Evolutionary conservation across 768 basidiomycete species (phyloP).

Genomic region (Lactarius evosmus): DNA sequence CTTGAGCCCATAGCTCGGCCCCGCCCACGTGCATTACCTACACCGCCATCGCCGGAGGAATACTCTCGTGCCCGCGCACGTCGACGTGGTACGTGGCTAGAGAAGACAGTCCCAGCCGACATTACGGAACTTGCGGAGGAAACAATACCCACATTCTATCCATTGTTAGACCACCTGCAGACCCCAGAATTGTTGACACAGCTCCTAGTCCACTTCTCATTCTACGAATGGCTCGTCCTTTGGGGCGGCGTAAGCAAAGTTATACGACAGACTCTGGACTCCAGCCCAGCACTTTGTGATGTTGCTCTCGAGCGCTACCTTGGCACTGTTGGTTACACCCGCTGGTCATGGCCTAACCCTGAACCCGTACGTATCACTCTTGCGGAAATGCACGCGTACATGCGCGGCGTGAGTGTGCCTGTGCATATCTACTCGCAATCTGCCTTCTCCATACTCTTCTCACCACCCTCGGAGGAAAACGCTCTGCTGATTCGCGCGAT

Average conservation of each 20-base stretch:
- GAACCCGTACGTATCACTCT: conserved; percentile 66
- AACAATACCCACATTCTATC: conserved; percentile 39
- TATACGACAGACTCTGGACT: conserved; percentile 48
- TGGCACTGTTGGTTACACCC: conserved; percentile 64
- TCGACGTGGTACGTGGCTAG: conserved; percentile 41
- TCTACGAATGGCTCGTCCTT: conserved; percentile 66
- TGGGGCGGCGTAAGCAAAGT: conserved; percentile 51
- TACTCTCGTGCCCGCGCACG: conserved; percentile 42
- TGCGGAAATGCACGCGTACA: conserved; percentile 77
- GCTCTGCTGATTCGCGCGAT: conserved; percentile 47
- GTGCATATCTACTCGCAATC: conserved; percentile 66
- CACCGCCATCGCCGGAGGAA: conserved; percentile 37
- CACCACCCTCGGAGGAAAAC: conserved; percentile 42
- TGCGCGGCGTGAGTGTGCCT: conserved; percentile 75
- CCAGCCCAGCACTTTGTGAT: conserved; percentile 53
- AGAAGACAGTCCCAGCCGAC: conserved; percentile 38
- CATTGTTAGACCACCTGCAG: conserved; percentile 54
- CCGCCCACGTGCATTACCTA: conserved; percentile 22
- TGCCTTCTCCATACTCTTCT: conserved; percentile 53
- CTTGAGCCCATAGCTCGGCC: conserved; percentile 9
- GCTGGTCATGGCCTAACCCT: conserved; percentile 51
- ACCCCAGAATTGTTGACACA: conserved; percentile 49
- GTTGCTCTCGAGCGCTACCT: conserved; percentile 66
- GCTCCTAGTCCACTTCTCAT: conserved; percentile 62
- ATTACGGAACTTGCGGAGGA: conserved; percentile 36